Evolutionary conservation across 352 stramenopile genomes (phyloP), one percentile per base, ranked within the genome.

Genomic region (Lagenidium giganteum): DNA sequence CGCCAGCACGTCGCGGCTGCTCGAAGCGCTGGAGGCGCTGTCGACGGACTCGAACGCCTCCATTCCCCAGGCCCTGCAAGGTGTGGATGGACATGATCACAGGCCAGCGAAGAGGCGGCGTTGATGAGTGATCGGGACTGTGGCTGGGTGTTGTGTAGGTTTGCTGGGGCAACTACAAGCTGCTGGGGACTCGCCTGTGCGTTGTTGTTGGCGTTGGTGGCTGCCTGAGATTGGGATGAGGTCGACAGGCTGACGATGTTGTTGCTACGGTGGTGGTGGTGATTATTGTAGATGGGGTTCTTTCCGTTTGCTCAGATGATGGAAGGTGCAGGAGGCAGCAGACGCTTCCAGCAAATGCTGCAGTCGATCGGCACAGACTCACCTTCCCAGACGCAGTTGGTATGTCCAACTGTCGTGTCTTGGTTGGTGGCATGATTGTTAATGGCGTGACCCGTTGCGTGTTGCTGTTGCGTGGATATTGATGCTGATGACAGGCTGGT

Each of bases 261-360:
- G n/a, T n/a, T n/a, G n/a, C n/a, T n/a, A n/a, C n/a, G n/a, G n/a
- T n/a, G n/a, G n/a, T 18, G 37, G 33, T 23, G 44, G 37, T 21
- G 21, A 21, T 30, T 31, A n/a, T n/a, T 21, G 20, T 52, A 61
- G 34, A 63, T 82, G 41, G 63, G 64, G 5, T 37, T 84, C 25
- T 70, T 81, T 23, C 74, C 74, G 12, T 73, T 87, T 17, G 66
- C 66, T 16, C 74, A 84, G 47, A 24, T 87, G 8, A 41, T 87
- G 2, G 59, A 72, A 25, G 47, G 42, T n/a, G 21, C 43, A 6
- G 47, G n/a, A n/a, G n/a, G 62, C 24, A 44, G 46, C 37, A 50
- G 60, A 21, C 57, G 66, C 1, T 85, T 79, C 53, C 54, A 73
- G 23, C 51, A 62, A 20, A 66, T 76, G 17, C 51, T 83, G 9